Conservation (phyloP, 306 rosid genomes). For the Myrica gale region DNA sequence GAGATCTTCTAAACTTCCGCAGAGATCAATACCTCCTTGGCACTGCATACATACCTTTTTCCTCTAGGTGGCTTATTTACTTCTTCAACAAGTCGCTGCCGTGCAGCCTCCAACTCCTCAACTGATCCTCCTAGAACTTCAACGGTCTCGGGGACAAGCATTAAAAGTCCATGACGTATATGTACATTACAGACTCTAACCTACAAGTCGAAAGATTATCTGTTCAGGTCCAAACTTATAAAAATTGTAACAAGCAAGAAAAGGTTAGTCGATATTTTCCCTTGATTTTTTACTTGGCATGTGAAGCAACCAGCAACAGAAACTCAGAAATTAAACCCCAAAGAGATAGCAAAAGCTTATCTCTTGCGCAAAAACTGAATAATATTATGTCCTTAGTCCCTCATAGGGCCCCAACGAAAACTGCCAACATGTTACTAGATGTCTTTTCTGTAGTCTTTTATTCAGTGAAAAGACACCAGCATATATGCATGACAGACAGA, state of each 20-base stretch:
- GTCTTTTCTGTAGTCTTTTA: not conserved
- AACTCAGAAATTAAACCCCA: not conserved
- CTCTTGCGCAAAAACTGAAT: not conserved
- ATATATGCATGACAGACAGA: not conserved
- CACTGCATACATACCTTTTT: slow-evolving; percentile 50
- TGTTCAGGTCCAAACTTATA: slow-evolving; percentile 24
- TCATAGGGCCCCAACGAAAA: not conserved
- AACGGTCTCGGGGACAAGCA: slow-evolving; percentile 83
- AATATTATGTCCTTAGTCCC: not conserved
- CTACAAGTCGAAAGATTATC: slow-evolving; percentile 42
- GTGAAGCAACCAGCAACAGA: slow-evolving; percentile 11
- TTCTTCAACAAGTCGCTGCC: slow-evolving; percentile 70
- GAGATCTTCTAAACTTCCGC: too few relatives aligned
- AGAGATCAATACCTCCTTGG: slow-evolving; percentile 2
- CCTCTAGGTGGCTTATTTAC: slow-evolving; percentile 89
- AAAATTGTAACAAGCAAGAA: not conserved
- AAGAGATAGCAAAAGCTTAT: not conserved
- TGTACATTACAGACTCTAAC: slow-evolving; percentile 68
- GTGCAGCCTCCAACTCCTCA: slow-evolving; percentile 83
- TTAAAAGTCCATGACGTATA: slow-evolving; percentile 76
- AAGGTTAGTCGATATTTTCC: not conserved
- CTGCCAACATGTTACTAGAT: not conserved
- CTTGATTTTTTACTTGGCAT: slow-evolving; percentile 6
- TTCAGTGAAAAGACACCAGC: not conserved
- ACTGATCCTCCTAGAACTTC: slow-evolving; percentile 81